Conservation (phyloP, 2,329 filamentous ascomycete species). For the Thelonectria blattea region DNA sequence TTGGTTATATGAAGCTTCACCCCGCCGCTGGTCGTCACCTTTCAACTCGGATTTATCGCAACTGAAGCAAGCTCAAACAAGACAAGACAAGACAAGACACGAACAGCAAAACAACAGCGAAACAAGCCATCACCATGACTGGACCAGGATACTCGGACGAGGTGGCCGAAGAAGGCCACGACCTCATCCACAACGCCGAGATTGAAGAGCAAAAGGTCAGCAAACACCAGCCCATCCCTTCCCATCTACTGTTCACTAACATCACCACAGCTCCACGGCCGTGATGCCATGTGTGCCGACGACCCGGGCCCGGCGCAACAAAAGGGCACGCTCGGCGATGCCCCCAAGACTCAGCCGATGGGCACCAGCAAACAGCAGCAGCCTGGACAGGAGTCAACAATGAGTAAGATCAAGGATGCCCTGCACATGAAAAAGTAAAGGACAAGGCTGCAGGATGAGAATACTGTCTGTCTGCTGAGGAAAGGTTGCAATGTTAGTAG, state of each 20-base stretch:
- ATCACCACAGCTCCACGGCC: conserved; percentile 32
- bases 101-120: background rate
- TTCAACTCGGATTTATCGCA: background rate
- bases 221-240: background rate
- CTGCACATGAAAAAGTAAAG: conserved; percentile 34
- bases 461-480: background rate
- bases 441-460: background rate
- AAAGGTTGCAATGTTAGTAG: background rate
- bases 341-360: background rate
- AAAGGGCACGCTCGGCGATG: background rate
- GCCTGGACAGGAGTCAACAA: conserved; percentile 16
- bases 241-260: background rate
- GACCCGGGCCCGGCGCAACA: conserved; percentile 23
- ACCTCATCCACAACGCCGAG: conserved; percentile 45
- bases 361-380: conserved; percentile 1
- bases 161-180: conserved; percentile 41
- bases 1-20: conserved; percentile 30
- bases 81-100: background rate
- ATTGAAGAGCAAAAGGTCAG: conserved; percentile 42
- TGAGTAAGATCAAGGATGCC: conserved; percentile 40
- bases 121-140: conserved; percentile 18
- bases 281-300: conserved; percentile 31
- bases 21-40: background rate
- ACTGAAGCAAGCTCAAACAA: background rate
- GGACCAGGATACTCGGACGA: conserved; percentile 37